Evolutionary conservation across 2,329 filamentous ascomycete species (phyloP), one percentile per base, ranked within the genome.

Genomic region (Exserohilum turcica): DNA sequence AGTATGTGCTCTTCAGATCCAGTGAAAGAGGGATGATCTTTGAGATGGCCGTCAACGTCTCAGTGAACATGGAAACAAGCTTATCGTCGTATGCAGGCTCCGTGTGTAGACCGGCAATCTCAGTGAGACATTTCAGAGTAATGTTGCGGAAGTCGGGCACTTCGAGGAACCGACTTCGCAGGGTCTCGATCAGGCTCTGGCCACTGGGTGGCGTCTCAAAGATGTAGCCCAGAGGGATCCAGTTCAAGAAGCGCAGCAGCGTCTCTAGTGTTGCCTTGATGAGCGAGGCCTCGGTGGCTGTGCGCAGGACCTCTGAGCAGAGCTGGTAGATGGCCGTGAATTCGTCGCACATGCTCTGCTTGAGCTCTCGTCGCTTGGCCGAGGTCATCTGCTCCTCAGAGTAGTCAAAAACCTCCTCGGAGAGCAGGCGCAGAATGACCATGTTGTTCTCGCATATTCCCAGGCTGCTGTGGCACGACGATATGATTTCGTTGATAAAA

Each of bases 401-500:
- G 77, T 95, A 99, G 79, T 99, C 94, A 72, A 99, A 99, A 32
- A 99, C 93, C 76, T 99, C 94, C 76, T 99, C 94, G 6, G 94
- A 99, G 39, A 99, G 84, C 67, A 99, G 80, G 55, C 94, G 88
- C 65, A 99, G 84, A 66, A 99, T 97, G 61, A 91, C 92, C 94
- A 99, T 99, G 82, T 99, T 99, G 81, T 99, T 99, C 80, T 99
- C 94, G 84, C 95, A 99, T 67, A 99, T 95, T 32, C 93, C 94
- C 48, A 99, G 82, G 77, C 90, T 97, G 64, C 91, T 93, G 74
- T 96, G 92, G 78, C 92, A 97, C 50, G 94, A 93, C 18, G 91
- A 89, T 67, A 99, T 92, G 77, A 99, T 99, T 80, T 99, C 94
- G 81, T 97, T 97, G 84, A 99, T 97, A 78, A 99, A 99, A 16